Evolutionary conservation across 2,329 filamentous ascomycete genomes (phyloP).

Genomic region (Fusarium acutatum): DNA sequence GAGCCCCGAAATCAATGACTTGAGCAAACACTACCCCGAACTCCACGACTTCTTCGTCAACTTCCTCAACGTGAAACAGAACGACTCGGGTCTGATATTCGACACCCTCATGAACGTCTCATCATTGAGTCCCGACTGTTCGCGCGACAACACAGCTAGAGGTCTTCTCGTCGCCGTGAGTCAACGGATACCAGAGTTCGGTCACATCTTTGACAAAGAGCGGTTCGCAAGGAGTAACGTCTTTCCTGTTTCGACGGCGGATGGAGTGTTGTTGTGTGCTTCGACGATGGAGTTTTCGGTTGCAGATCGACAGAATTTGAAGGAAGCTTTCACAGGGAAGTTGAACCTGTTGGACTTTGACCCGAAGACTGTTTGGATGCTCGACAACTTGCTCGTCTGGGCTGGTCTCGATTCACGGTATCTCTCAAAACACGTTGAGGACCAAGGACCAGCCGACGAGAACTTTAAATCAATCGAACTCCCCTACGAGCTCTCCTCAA

Average conservation of each 20-base stretch:
- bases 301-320: constrained; percentile 26
- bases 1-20: constrained; percentile 23
- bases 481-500: constrained; percentile 20
- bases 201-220: constrained; percentile 28
- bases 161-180: constrained; percentile 28
- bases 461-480: constrained; percentile 31
- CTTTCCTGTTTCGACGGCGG: constrained; percentile 24
- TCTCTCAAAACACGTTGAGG: constrained; percentile 27
- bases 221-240: constrained; percentile 17
- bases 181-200: constrained; percentile 26
- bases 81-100: constrained; percentile 28
- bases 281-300: constrained; percentile 35
- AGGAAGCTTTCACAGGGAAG: constrained; percentile 26
- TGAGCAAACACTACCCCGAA: constrained; percentile 35
- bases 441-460: constrained; percentile 2
- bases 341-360: constrained; percentile 33
- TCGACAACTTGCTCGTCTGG: constrained; percentile 29
- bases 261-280: constrained; percentile 25
- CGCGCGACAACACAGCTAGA: constrained; percentile 24
- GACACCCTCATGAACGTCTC: constrained; percentile 28
- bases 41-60: constrained; percentile 34
- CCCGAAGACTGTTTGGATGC: constrained; percentile 29
- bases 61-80: constrained; percentile 25
- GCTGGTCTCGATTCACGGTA: constrained; percentile 34
- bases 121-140: constrained; percentile 17